These are phyloP conservation scores for Debaryomyces prosopidis DNA, from an alignment of 805 yeast species.

Conservation along the genomic window DNA sequence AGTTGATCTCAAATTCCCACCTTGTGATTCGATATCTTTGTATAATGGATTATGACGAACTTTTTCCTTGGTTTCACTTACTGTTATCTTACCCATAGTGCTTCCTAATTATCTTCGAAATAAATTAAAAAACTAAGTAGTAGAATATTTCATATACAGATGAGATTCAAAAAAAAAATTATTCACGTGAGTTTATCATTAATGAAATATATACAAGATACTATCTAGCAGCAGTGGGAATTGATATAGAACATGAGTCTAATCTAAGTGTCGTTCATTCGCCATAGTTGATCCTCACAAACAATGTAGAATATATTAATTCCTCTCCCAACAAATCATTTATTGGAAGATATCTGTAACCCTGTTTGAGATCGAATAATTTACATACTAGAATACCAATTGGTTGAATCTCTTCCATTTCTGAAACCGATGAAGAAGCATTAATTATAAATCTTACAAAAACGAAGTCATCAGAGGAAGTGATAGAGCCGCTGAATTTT, in stretches of 20 bases:
- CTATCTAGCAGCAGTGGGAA: not conserved
- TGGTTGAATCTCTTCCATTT: constrained; percentile 25
- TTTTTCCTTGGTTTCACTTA: constrained; percentile 49
- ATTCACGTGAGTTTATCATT: too few species aligned
- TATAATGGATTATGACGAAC: constrained; percentile 81
- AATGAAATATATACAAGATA: not conserved
- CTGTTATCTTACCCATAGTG: constrained; percentile 66
- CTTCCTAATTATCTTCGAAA: not conserved
- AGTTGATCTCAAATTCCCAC: constrained; percentile 64
- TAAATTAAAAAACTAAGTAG: not conserved
- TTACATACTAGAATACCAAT: constrained; percentile 65
- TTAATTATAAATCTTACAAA: constrained; percentile 58
- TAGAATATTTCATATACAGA: constrained; percentile 1
- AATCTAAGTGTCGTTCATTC: constrained; percentile 1
- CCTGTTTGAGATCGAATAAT: constrained; percentile 64
- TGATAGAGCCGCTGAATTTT: constrained; percentile 42
- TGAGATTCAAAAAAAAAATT: constrained; percentile 4
- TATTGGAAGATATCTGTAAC: constrained; percentile 81
- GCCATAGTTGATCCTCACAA: constrained; percentile 36
- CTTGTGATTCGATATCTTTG: constrained; percentile 72
- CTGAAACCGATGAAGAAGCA: constrained; percentile 24
- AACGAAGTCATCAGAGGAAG: constrained; percentile 44
- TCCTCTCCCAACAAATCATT: constrained; percentile 82
- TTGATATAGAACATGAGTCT: not conserved
- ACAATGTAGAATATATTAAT: constrained; percentile 50